Conservation (phyloP, 106 monocot species). For the Ottelia alismoides region DNA sequence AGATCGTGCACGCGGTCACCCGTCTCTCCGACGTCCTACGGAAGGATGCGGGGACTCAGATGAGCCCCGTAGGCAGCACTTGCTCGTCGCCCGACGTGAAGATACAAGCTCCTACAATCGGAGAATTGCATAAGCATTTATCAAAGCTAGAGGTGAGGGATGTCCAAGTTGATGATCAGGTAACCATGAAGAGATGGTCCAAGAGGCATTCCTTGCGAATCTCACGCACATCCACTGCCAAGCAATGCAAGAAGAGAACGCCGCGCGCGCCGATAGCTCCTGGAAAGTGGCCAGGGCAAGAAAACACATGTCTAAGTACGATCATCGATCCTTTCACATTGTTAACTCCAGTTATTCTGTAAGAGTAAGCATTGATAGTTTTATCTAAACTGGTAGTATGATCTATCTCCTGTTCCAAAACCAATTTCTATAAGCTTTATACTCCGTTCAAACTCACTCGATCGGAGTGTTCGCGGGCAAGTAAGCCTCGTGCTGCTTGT, state of each 20-base stretch:
- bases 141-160: constrained; percentile 70
- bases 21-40: no score
- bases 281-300: constrained; percentile 42
- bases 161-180: constrained; percentile 83
- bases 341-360: no score
- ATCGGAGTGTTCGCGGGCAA: no score
- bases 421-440: no score
- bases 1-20: no score
- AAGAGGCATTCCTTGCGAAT: constrained; percentile 45
- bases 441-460: no score
- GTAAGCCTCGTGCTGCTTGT: no score
- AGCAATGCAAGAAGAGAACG: constrained; percentile 67
- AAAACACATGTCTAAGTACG: constrained; percentile 64
- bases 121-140: constrained; percentile 32
- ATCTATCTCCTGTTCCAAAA: no score
- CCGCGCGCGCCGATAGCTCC: constrained; percentile 17
- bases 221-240: constrained; percentile 39
- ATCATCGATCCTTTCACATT: no score
- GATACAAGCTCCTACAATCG: constrained; percentile 29
- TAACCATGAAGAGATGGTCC: constrained; percentile 85
- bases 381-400: no score
- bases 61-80: constrained; percentile 63
- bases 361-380: no score
- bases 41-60: constrained; percentile 84
- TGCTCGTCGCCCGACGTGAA: constrained; percentile 46